Conservation (phyloP, 352 stramenopile species). For the Phytophthora megakarya region DNA sequence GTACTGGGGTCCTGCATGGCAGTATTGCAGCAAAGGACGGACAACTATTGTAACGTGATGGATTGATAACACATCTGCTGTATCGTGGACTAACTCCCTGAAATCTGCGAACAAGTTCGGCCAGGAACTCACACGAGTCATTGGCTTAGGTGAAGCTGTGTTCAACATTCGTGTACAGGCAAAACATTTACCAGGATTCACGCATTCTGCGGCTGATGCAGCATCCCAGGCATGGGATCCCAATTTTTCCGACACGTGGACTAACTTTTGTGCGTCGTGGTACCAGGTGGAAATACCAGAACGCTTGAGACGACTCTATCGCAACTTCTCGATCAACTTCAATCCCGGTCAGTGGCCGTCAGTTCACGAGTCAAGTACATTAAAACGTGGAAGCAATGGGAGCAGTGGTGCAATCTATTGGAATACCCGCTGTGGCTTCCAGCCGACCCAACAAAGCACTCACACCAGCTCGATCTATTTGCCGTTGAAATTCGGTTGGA, state of each 20-base stretch:
- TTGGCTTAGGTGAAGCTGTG: slow-evolving; percentile 2
- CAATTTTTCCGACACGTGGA: background rate
- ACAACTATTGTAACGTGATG: background rate
- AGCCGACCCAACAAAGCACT: background rate
- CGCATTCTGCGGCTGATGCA: background rate
- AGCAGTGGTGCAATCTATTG: background rate
- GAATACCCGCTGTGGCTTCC: background rate
- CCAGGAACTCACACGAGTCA: background rate
- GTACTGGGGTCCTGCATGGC: too few species aligned
- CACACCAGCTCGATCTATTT: slow-evolving; percentile 11
- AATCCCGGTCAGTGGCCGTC: background rate
- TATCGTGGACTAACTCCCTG: background rate
- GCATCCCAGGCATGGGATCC: background rate
- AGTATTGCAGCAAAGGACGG: too few species aligned
- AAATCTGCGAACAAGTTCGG: background rate
- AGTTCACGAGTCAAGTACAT: background rate
- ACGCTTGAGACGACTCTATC: background rate
- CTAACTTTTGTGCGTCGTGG: slow-evolving; percentile 1
- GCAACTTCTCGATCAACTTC: background rate
- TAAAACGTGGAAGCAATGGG: background rate
- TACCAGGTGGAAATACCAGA: background rate
- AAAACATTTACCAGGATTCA: background rate
- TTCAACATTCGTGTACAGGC: background rate
- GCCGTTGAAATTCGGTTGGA: background rate
- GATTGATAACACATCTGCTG: background rate